Percentiles rank a stretch among this genome's conserved stretches.
Evolutionary conservation across 1,284 basidiomycete species (phyloP).

Genomic region (Schizophyllum commune): DNA sequence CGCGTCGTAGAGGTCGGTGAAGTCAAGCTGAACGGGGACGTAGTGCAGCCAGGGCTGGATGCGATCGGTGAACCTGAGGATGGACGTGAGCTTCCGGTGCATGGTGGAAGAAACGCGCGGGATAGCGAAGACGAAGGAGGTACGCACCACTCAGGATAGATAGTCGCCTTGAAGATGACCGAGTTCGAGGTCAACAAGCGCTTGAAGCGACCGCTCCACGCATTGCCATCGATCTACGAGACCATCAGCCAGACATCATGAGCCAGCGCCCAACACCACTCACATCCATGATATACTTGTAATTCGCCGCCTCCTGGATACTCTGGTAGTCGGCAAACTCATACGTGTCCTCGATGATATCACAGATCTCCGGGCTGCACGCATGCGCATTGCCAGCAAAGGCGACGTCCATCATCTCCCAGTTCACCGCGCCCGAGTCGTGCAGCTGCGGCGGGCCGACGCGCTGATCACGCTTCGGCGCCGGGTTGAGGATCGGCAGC

Average conservation of each 20-base stretch:
- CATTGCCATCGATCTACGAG: slow-evolving; percentile 53
- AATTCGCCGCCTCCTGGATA: slow-evolving; percentile 33
- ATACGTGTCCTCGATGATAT: slow-evolving; percentile 32
- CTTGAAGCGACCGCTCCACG: slow-evolving; percentile 65
- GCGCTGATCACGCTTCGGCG: background rate
- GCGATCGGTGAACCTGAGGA: slow-evolving; percentile 30
- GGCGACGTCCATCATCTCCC: slow-evolving; percentile 43
- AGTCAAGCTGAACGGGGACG: slow-evolving; percentile 47
- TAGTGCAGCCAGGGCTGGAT: slow-evolving; percentile 53
- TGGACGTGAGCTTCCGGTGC: background rate
- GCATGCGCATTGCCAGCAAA: slow-evolving; percentile 40
- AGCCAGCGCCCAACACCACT: slow-evolving; percentile 14
- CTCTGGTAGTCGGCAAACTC: slow-evolving; percentile 21
- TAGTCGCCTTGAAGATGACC: slow-evolving; percentile 55
- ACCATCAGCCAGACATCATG: background rate
- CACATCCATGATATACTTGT: slow-evolving; percentile 57
- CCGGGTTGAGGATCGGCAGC: slow-evolving; percentile 4
- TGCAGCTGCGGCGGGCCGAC: background rate
- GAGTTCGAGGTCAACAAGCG: slow-evolving; percentile 55
- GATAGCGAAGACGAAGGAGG: background rate
- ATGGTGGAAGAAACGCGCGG: background rate
- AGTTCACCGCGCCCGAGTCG: slow-evolving; percentile 24
- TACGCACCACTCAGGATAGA: slow-evolving; percentile 57
- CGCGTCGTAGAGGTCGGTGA: slow-evolving; percentile 48
- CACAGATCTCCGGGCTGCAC: slow-evolving; percentile 37